A percentile compares a stretch with the other conserved stretches of the same genome.
Evolutionary conservation across 768 basidiomycete species (phyloP).

Genomic region (Exsudoporus frostii): DNA sequence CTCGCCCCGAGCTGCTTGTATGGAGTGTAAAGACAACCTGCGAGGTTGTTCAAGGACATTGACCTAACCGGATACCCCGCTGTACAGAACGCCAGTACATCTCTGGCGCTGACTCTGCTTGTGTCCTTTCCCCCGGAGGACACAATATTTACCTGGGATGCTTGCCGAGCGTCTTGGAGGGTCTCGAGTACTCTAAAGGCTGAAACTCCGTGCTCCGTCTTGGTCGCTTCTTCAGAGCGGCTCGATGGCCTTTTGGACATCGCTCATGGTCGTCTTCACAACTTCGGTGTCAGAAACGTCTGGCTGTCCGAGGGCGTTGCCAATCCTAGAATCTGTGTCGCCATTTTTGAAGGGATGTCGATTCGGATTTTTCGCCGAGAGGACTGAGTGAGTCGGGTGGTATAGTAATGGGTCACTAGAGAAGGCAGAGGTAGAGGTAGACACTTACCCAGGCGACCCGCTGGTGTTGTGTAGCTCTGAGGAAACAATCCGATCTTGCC

Average conservation of each 20-base stretch:
- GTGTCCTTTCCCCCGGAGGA: conserved; percentile 7
- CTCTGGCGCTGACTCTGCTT: too few relatives aligned
- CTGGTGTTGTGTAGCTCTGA: conserved; percentile 74
- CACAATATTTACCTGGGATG: too few relatives aligned
- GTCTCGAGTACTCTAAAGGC: conserved; percentile 66
- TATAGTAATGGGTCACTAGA: conserved; percentile 20
- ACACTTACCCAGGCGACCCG: conserved; percentile 35
- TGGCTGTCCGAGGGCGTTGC: conserved; percentile 24
- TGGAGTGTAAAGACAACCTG: neutral
- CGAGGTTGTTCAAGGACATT: neutral
- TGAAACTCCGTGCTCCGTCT: conserved; percentile 67
- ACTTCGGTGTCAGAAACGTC: conserved; percentile 44
- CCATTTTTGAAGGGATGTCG: conserved; percentile 30
- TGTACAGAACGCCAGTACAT: neutral
- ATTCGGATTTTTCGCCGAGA: conserved; percentile 47
- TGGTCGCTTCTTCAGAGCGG: conserved; percentile 64
- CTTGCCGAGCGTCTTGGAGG: conserved; percentile 67
- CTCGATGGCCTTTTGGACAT: conserved; percentile 88
- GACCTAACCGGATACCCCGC: neutral
- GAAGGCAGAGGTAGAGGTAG: conserved; percentile 26
- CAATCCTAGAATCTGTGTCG: conserved; percentile 24
- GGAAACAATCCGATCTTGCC: conserved; percentile 88
- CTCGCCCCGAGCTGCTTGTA: neutral
- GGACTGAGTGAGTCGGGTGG: conserved; percentile 36
- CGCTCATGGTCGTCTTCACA: conserved; percentile 86